Evolutionary conservation across 2,329 filamentous ascomycete species (phyloP), one percentile per base, ranked within the genome.

Genomic region (Coniochaeta sp.): DNA sequence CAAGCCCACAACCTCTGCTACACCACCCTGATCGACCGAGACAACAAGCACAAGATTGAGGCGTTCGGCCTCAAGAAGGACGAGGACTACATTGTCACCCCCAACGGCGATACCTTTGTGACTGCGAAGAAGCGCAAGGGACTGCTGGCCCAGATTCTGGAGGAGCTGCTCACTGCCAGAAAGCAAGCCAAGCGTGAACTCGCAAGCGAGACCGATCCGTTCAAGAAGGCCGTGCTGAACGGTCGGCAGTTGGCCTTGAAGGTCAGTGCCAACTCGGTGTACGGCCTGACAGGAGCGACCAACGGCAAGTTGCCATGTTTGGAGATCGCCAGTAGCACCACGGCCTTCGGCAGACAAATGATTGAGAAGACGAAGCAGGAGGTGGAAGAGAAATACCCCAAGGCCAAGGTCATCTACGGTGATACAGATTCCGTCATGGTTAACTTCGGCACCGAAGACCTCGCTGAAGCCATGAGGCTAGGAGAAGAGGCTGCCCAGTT

Each of bases 401-500:
- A 99, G 67, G 94, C 94, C 0, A 85, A 96, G 65, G 94, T 99
- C 71, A 95, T 99, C 57, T 99, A 99, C 61, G 94, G 94, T 73
- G 94, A 99, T 69, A 99, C 94, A 2, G 94, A 99, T 78, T 99
- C 94, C 8, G 94, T 99, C 72, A 99, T 99, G 94, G 92, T 99
- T 55, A 97, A 96, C 65, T 99, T 99, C 60, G 94, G 94, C 40
- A 91, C 91, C 9, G 85, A 83, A 38, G 91, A 96, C 57, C 76
- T 99, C 16, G 79, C 82, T 5, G 89, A 94, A 57, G 87, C 91
- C 20, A 99, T 99, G 94, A 91, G 87, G 63, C 76, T 99, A 20
- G 94, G 94, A n/a, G 81, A 96, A 64, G 91, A 99, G 67, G 94
- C 94, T 12, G 88, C 94, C 1, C 78, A 85, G 18, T 95, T 77